Evolutionary conservation across 2,329 filamentous ascomycete species (phyloP), one percentile per base, ranked within the genome.

Genomic region (Diatrype stigma): DNA sequence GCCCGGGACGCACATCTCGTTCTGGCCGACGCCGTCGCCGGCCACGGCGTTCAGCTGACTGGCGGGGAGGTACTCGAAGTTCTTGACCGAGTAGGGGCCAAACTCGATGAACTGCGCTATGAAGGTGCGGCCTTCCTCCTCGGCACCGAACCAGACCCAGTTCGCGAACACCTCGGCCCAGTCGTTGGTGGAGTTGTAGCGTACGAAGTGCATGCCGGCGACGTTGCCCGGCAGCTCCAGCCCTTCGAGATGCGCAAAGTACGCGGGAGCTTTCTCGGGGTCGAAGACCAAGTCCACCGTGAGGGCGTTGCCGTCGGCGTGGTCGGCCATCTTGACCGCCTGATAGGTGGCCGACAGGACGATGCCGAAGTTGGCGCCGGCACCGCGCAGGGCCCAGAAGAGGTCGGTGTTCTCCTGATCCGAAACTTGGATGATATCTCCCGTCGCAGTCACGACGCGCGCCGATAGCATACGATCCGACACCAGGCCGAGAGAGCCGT

Each of bases 291-390:
- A 54, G 30, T 34, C 30, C 7, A 34, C 30, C 7, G 30, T 34
- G 7, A 34, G 30, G 14, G 30, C 30, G 30, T 34, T 7, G 7
- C 30, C 30, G 30, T 34, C 14, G 14, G 30, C 30, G 30, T 34
- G 30, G 7, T 34, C 30, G 30, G 30, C 30, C 14, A 14, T 14
- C 30, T 14, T 7, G 30, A 14, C 30, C 14, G 30, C 7, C 14
- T 34, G 7, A 34, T 34, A 34, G 30, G 30, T 34, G 30, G 30
- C 30, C 28, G 42, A 47, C 16, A 47, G 32, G 3, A 55, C 40
- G 45, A 57, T 56, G 32, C 55, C 55, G n/a, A 51, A 57, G 45
- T 53, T 56, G 26, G 53, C 51, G 11, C 55, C 55, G 42, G 53
- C 55, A 21, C 55, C 55, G 12, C 49, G 42, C 26, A 57, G 38